A percentile compares a stretch with the other conserved stretches of the same genome.
phyloP scores from a whole-genome alignment of 2,329 filamentous ascomycete genomes.

The Xylariaceae sp. region DNA sequence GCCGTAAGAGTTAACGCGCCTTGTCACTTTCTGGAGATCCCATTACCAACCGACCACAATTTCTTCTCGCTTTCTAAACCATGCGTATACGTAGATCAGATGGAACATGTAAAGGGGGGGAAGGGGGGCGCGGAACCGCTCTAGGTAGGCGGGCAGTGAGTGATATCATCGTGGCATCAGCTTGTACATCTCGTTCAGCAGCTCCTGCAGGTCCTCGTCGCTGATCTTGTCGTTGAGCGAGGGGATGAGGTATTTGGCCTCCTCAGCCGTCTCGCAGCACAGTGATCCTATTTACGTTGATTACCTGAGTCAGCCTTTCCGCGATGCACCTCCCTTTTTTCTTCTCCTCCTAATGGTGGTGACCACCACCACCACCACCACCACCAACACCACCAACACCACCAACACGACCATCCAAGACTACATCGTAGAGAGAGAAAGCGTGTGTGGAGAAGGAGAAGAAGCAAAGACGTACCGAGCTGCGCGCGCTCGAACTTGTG shows the following conservation, averaged over 20 bases:
- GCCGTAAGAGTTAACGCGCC: constrained; percentile 2
- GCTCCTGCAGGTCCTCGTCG: constrained; percentile 83
- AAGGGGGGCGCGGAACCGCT: no score
- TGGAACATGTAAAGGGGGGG: neutral
- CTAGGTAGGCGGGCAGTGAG: no score
- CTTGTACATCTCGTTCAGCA: constrained; percentile 90
- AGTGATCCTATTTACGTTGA: constrained; percentile 67
- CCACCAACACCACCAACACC: no score
- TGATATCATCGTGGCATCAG: constrained; percentile 47
- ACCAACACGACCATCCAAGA: no score
- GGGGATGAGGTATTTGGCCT: constrained; percentile 94
- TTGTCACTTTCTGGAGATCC: neutral
- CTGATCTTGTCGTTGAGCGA: constrained; percentile 86
- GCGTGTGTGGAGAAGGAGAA: no score
- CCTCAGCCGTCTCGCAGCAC: constrained; percentile 89
- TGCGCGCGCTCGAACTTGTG: constrained; percentile 93
- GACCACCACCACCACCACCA: no score
- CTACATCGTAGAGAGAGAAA: no score
- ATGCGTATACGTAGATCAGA: neutral
- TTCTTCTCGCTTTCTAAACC: constrained; percentile 7
- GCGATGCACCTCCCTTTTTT: neutral
- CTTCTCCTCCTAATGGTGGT: neutral
- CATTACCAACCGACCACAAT: neutral
- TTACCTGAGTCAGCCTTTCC: neutral
- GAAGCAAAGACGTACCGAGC: constrained; percentile 63